A percentile compares a stretch with the other conserved stretches of the same genome.
Conservation (phyloP, 2,329 filamentous ascomycete genomes). For the Xylariales sp. region DNA sequence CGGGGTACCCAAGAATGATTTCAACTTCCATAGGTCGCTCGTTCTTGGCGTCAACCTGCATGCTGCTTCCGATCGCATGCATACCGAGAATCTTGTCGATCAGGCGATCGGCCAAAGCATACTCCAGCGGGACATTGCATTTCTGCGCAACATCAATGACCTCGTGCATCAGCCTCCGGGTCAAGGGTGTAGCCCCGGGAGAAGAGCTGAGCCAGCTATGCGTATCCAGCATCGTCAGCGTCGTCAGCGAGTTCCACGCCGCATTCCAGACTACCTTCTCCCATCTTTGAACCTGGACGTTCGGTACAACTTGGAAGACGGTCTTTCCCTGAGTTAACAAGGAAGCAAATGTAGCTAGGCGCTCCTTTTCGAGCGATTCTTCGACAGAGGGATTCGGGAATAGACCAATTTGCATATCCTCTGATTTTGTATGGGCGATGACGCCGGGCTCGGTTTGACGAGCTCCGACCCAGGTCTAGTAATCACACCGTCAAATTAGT, state of each 20-base stretch:
- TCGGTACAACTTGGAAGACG: conserved; percentile 59
- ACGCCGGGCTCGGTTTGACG: conserved; percentile 61
- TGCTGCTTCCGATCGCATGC: conserved; percentile 60
- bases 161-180: conserved; percentile 64
- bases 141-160: conserved; percentile 67
- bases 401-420: conserved; percentile 66
- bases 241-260: conserved; percentile 70
- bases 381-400: conserved; percentile 55
- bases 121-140: conserved; percentile 59
- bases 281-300: conserved; percentile 70
- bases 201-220: conserved; percentile 61
- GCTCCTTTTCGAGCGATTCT: conserved; percentile 48
- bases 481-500: not conserved
- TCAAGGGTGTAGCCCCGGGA: conserved; percentile 59
- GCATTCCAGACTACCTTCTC: conserved; percentile 71
- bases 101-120: conserved; percentile 61
- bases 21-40: conserved; percentile 71
- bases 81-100: conserved; percentile 60
- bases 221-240: conserved; percentile 65
- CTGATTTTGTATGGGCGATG: conserved; percentile 62
- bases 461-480: conserved; percentile 64
- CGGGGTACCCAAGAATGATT: conserved; percentile 70
- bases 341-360: conserved; percentile 55
- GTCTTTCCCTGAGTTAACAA: conserved; percentile 58
- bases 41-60: conserved; percentile 68